phyloP scores from a whole-genome alignment of 306 rosid species.

The Fragaria iinumae region DNA sequence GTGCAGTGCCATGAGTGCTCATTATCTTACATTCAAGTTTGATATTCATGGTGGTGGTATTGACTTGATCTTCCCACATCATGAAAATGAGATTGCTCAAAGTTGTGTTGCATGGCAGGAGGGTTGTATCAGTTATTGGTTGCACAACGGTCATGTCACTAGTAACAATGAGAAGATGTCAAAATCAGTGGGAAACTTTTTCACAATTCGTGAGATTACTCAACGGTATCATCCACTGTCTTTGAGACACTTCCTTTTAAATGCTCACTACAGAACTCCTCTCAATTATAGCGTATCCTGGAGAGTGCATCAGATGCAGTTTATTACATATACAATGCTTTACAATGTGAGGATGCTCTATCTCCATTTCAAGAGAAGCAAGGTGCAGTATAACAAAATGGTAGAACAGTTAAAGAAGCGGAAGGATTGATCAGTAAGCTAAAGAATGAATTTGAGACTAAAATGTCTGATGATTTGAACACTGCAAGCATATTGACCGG shows the following conservation, averaged over 20 bases:
- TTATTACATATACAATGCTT: slow-evolving; percentile 36
- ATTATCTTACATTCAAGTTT: slow-evolving; percentile 68
- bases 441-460: slow-evolving; percentile 62
- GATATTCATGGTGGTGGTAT: slow-evolving; percentile 99
- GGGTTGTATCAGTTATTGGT: slow-evolving; percentile 42
- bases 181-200: too few species aligned
- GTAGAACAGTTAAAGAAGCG: slow-evolving; percentile 52
- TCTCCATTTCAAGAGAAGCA: slow-evolving; percentile 48
- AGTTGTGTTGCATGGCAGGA: slow-evolving; percentile 78
- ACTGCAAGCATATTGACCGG: slow-evolving; percentile 79
- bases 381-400: slow-evolving; percentile 37
- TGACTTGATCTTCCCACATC: slow-evolving; percentile 94
- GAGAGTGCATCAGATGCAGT: too few species aligned
- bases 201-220: slow-evolving; percentile 34
- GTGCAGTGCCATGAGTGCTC: slow-evolving; percentile 98
- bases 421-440: slow-evolving; percentile 62
- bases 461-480: slow-evolving; percentile 92
- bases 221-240: too few species aligned
- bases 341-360: slow-evolving; percentile 66
- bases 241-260: too few species aligned
- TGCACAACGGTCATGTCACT: neutral
- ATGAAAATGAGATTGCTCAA: slow-evolving; percentile 96
- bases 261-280: too few species aligned
- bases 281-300: too few species aligned
- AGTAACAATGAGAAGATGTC: too few species aligned